Percentiles rank a stretch among this genome's conserved stretches.
Evolutionary conservation across 2,329 filamentous ascomycete genomes (phyloP).

Genomic region (Alternaria atra): DNA sequence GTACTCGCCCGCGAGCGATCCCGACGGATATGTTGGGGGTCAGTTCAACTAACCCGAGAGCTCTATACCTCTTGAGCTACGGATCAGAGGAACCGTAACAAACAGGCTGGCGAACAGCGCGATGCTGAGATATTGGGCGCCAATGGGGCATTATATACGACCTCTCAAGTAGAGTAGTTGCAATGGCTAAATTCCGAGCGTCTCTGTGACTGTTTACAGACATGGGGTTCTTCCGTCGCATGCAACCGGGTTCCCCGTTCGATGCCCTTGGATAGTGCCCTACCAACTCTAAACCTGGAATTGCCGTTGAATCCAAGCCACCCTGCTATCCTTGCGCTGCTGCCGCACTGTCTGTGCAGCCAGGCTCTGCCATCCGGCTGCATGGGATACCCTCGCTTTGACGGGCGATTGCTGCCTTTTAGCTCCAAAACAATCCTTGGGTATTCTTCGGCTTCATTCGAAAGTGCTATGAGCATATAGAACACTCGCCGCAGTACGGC

Average conservation of each 20-base stretch:
- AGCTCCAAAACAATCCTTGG: constrained; percentile 35
- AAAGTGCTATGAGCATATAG: constrained; percentile 34
- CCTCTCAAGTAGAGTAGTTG: constrained; percentile 45
- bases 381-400: constrained; percentile 43
- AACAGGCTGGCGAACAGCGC: constrained; percentile 25
- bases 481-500: constrained; percentile 26
- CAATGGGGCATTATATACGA: constrained; percentile 40
- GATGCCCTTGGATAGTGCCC: constrained; percentile 34
- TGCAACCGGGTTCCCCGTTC: constrained; percentile 39
- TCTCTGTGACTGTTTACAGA: constrained; percentile 36
- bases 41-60: constrained; percentile 11
- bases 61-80: constrained; percentile 23
- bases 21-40: constrained; percentile 17
- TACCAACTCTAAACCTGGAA: constrained; percentile 44
- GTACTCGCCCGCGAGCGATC: constrained; percentile 20
- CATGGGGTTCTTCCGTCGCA: constrained; percentile 38
- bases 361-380: constrained; percentile 29
- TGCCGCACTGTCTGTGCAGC: constrained; percentile 40
- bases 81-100: constrained; percentile 39
- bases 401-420: constrained; percentile 35
- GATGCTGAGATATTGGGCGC: constrained; percentile 39
- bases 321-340: constrained; percentile 38
- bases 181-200: constrained; percentile 45
- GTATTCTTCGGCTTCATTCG: constrained; percentile 22
- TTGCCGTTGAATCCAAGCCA: constrained; percentile 42